Conservation (phyloP, 2,329 filamentous ascomycete genomes). For the Talaromyces sp. region DNA sequence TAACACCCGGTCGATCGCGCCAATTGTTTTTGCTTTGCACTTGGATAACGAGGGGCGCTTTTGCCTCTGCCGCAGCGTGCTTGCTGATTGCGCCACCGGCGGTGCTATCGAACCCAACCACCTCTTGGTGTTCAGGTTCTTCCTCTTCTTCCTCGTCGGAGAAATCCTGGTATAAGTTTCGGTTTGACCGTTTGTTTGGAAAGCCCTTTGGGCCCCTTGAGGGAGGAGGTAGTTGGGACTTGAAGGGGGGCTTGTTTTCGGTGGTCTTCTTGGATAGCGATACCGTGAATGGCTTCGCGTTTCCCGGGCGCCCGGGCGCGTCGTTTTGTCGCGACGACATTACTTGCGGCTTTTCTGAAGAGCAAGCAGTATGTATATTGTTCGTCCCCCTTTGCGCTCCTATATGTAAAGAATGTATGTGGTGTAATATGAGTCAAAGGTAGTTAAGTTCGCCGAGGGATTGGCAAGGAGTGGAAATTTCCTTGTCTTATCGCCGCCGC, state of each 20-base stretch:
- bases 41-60: slow-evolving; percentile 68
- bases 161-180: slow-evolving; percentile 44
- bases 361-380: background rate
- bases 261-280: slow-evolving; percentile 29
- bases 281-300: slow-evolving; percentile 36
- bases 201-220: background rate
- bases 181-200: slow-evolving; percentile 22
- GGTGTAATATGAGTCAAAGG: background rate
- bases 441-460: background rate
- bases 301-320: background rate
- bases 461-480: background rate
- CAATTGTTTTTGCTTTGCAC: slow-evolving; percentile 84
- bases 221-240: slow-evolving; percentile 9
- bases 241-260: slow-evolving; percentile 26
- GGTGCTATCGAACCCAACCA: slow-evolving; percentile 51
- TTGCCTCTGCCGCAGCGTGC: slow-evolving; percentile 40
- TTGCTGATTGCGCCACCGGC: slow-evolving; percentile 35
- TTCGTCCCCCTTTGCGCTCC: too few relatives aligned
- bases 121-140: slow-evolving; percentile 38
- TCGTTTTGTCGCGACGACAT: slow-evolving; percentile 5
- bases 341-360: background rate
- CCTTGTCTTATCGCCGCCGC: background rate
- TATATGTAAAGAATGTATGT: background rate
- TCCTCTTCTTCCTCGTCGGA: slow-evolving; percentile 50
- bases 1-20: slow-evolving; percentile 32